Evolutionary conservation across 208 protist genomes (phyloP), one percentile per base, ranked within the genome.

Genomic region (Leptomonas pyrrhocoris): DNA sequence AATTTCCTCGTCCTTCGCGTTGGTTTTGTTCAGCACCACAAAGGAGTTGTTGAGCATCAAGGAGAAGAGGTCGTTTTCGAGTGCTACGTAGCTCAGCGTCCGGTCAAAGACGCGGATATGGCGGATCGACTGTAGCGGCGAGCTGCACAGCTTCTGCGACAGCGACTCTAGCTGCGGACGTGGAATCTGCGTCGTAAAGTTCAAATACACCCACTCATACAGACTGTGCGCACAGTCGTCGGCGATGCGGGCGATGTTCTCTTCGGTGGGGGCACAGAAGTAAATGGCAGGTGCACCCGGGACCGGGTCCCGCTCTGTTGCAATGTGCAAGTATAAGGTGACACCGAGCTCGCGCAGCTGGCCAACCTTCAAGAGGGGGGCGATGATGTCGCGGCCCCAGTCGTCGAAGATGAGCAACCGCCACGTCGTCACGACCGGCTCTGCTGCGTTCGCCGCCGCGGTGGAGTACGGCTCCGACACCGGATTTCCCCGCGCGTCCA

Each of bases 371-470:
- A 97, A 77, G 18, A 97, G 78, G 15, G 94, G 94, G 0, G 94
- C 90, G 49, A 97, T 95, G 61, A 97, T 86, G 74, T 94, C 90
- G 16, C 88, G 85, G 31, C 88, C 89, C 64, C 86, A 76, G 63
- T 93, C 84, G 79, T 97, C 94, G 71, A 93, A 96, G 58, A 97
- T 86, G 53, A 97, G 88, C 59, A 97, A 80, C 30, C 88, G 81
- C 90, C 92, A 97, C 49, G 81, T 77, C 45, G 84, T 84, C 9
- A 79, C 61, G 3, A 74, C 59, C 49, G 80, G 51, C 46, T 62
- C 75, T 7, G 65, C 61, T 25, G 78, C 49, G 19, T 38, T 64
- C 40, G 28, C 73, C 6, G 56, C 59, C n/a, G 54, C 61, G 16
- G 57, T 69, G 48, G 62, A 62, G 58, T 68, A 64, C 30, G 48